Base-by-base conservation (phyloP, 768 basidiomycete species). In the Trametopsis cervina region DNA sequence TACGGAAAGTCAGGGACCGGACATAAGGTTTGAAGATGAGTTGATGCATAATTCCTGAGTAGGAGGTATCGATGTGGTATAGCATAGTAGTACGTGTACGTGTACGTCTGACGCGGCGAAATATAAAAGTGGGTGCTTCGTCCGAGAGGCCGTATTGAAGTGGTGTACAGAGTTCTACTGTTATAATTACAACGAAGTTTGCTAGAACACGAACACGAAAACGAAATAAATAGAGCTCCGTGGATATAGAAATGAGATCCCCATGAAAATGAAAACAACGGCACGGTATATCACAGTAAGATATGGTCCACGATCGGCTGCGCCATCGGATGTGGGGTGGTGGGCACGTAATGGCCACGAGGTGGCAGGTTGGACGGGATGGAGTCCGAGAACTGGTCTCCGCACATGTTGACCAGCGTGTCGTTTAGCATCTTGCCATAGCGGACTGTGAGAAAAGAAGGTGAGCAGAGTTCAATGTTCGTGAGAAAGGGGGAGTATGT, bases 361-460 rank as follows among this genome's bases (percentile, higher is more conserved):
- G 51, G 45, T 6, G 51, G 51, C 7, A 47, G 40, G n/a, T 26
- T 27, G 6, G 46, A 26, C 1, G 51, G 51, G 21, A 54, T 42
- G 17, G 47, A 40, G 13, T 49, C 52, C n/a, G 49, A 52, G 40
- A 57, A 60, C 15, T 53, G 33, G 33, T 60, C 49, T 5, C 62
- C 61, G 45, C 61, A 60, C 21, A 51, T 57, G 42, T 55, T 60
- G 13, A 49, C 29, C 3, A 59, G 44, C 42, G 61, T 54, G 27
- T 77, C 75, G 52, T 75, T 69, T 33, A 83, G 60, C 76, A 82
- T 77, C 64, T 71, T 75, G 5, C 73, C 70, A 55, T 77, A 79
- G 22, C 78, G 75, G 46, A 75, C 66, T 67, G 37, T 10, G 27
- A 25, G 33, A 23, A 21, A 20, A 13, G 12, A 40, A 4, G 20